These are phyloP conservation scores for Tylopilus plumbeoviolaceoides DNA, from an alignment of 768 basidiomycete species.

Conservation along the genomic window DNA sequence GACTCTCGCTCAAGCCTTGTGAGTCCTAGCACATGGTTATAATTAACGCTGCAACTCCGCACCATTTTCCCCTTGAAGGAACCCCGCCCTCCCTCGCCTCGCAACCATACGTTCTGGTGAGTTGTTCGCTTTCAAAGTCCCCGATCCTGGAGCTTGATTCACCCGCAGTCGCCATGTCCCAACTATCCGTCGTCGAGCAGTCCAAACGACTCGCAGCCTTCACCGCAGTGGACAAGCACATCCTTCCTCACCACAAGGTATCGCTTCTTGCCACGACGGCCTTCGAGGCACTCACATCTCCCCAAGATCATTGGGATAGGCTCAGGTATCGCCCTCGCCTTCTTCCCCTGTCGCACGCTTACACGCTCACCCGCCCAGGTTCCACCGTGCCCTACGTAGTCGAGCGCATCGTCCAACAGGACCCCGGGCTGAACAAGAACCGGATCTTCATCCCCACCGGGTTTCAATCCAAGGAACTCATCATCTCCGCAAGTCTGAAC, in stretches of 20 bases:
- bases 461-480: conserved; percentile 95
- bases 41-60: no score
- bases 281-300: background rate
- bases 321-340: conserved; percentile 48
- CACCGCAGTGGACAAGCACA: conserved; percentile 89
- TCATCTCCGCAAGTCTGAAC: conserved; percentile 69
- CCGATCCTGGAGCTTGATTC: no score
- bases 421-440: conserved; percentile 64
- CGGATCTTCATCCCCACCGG: conserved; percentile 92
- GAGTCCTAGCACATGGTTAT: no score
- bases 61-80: no score
- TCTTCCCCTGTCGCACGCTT: background rate
- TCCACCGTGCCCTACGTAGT: conserved; percentile 97
- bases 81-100: no score
- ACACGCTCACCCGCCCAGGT: conserved; percentile 38
- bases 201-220: conserved; percentile 91
- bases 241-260: conserved; percentile 80
- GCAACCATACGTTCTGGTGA: no score
- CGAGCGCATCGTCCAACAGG: conserved; percentile 87
- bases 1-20: no score
- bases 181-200: conserved; percentile 53
- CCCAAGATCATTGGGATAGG: conserved; percentile 81
- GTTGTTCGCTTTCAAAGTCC: no score
- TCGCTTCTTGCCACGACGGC: conserved; percentile 16
- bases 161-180: conserved; percentile 27